phyloP scores from a whole-genome alignment of 768 basidiomycete species.

The Termitomyces titanicus region DNA sequence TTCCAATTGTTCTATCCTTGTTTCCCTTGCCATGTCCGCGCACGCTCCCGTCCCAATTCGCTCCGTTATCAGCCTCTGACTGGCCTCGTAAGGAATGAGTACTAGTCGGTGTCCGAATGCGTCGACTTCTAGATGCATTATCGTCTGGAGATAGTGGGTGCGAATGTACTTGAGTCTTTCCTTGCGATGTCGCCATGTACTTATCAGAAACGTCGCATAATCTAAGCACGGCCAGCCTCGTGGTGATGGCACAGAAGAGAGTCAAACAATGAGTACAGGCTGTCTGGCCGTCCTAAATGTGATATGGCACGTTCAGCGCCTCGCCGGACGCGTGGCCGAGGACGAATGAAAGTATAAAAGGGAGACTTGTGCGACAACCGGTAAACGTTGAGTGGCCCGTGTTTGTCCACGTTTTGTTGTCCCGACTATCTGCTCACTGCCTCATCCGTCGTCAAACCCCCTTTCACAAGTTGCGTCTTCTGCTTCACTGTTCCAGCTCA shows the following conservation, averaged over 20 bases:
- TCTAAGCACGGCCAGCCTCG: constrained; percentile 6
- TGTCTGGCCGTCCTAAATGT: not conserved
- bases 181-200: constrained; percentile 39
- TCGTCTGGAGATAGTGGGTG: constrained; percentile 72
- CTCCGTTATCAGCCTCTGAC: constrained; percentile 40
- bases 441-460: not conserved
- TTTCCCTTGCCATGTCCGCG: constrained; percentile 48
- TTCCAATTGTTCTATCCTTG: constrained; percentile 22
- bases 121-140: constrained; percentile 39
- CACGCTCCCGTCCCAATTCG: constrained; percentile 49
- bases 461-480: constrained; percentile 6
- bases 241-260: constrained; percentile 1
- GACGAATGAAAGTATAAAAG: not conserved
- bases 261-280: not conserved
- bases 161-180: constrained; percentile 58
- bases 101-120: constrained; percentile 40
- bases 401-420: constrained; percentile 7
- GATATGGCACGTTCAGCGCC: constrained; percentile 5
- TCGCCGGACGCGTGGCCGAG: constrained; percentile 1
- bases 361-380: not conserved
- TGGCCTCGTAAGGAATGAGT: constrained; percentile 66
- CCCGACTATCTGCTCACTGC: not conserved
- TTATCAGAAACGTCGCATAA: constrained; percentile 6
- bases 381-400: not conserved
- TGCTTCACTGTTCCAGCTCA: not conserved